Percentiles rank a stretch among this genome's conserved stretches.
phyloP scores from a whole-genome alignment of 73 alveolate genomes.

The Symbiodinium pilosum region DNA sequence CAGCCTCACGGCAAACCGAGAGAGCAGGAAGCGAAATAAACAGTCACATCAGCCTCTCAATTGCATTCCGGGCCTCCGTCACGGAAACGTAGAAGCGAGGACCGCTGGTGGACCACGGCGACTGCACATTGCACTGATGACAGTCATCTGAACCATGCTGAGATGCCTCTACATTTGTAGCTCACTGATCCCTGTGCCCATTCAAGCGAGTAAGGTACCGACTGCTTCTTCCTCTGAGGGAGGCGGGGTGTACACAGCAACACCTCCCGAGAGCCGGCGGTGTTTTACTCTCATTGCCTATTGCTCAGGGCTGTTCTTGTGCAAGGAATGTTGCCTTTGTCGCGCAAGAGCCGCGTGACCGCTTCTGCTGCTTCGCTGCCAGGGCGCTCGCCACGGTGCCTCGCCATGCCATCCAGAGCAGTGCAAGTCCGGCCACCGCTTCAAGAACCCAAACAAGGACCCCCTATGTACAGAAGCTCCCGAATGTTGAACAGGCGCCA shows the following conservation, averaged over 20 bases:
- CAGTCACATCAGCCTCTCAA: no score
- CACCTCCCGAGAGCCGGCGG: no score
- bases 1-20: neutral
- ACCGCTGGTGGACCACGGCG: neutral
- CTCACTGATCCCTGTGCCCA: no score
- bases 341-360: neutral
- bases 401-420: neutral
- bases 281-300: no score
- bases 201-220: no score
- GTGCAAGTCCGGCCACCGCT: neutral
- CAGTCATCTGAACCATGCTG: no score
- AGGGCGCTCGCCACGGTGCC: constrained; percentile 3
- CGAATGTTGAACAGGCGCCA: neutral
- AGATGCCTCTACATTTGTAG: no score
- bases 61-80: neutral
- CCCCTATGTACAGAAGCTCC: neutral
- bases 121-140: no score
- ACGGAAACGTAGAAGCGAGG: constrained; percentile 19
- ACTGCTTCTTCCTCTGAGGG: neutral
- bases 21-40: neutral
- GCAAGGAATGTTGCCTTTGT: neutral
- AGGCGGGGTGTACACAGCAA: neutral
- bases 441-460: neutral
- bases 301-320: neutral
- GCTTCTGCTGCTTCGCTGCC: neutral